Evolutionary conservation across 116 monocot genomes (phyloP).

Genomic region (Iris pallida): DNA sequence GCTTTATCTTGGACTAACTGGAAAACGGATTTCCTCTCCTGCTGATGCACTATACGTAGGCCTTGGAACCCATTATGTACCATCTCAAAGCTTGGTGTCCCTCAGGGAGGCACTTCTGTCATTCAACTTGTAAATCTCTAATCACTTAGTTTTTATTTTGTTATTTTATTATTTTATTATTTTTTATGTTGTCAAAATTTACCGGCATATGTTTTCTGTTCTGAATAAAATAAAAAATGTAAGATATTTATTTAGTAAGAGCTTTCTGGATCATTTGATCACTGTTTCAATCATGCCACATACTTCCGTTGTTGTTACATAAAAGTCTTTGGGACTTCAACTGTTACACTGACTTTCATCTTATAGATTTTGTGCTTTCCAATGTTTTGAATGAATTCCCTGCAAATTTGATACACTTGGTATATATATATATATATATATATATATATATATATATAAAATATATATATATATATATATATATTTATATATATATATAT

Average conservation of each 20-base stretch:
- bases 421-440: too few relatives aligned
- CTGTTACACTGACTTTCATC: background rate
- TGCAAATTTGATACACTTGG: too few relatives aligned
- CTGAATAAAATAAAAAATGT: background rate
- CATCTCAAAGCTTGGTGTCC: slow-evolving; percentile 59
- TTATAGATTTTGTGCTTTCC: too few relatives aligned
- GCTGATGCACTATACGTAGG: slow-evolving; percentile 82
- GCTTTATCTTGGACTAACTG: slow-evolving; percentile 82
- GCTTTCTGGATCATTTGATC: background rate
- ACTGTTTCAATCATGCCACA: background rate
- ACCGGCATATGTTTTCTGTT: background rate
- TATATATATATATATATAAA: too few relatives aligned
- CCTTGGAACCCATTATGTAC: slow-evolving; percentile 90
- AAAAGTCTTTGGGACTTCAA: background rate
- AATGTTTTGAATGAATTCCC: too few relatives aligned
- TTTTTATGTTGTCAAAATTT: background rate
- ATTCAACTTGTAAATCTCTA: slow-evolving; percentile 56
- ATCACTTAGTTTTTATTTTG: background rate
- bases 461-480: too few relatives aligned
- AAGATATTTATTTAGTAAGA: background rate
- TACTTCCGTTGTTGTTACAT: background rate
- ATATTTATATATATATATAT: too few relatives aligned
- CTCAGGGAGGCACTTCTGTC: slow-evolving; percentile 59
- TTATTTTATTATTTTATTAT: background rate
- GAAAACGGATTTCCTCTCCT: slow-evolving; percentile 91